Conservation (phyloP, 129 eudicot species). For the Helianthus tuberosus region DNA sequence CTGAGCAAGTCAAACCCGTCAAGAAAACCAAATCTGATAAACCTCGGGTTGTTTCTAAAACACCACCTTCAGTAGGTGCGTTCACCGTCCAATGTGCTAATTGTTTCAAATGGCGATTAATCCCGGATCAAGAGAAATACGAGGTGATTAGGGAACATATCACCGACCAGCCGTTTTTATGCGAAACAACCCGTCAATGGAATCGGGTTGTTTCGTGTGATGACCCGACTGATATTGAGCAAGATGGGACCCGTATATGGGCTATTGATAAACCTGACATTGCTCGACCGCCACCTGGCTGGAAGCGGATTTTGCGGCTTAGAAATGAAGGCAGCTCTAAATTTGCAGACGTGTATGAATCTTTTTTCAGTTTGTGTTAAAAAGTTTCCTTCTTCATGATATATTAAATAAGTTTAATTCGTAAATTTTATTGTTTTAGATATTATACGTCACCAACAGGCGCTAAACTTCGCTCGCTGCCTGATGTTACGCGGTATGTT, state of each 20-base stretch:
- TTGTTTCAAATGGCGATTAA: slow-evolving; percentile 89
- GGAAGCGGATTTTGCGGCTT: slow-evolving; percentile 78
- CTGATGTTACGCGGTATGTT: slow-evolving; percentile 63
- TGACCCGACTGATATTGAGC: slow-evolving; percentile 72
- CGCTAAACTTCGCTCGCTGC: slow-evolving; percentile 77
- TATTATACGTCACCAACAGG: slow-evolving; percentile 82
- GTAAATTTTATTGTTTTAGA: slow-evolving; percentile 43
- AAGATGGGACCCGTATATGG: slow-evolving; percentile 91
- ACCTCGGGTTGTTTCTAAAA: slow-evolving; percentile 20
- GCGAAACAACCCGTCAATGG: slow-evolving; percentile 88
- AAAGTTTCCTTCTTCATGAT: slow-evolving; percentile 18
- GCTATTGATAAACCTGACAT: slow-evolving; percentile 95
- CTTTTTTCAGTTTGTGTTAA: not conserved
- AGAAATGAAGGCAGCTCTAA: slow-evolving; percentile 79
- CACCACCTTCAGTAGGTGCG: slow-evolving; percentile 71
- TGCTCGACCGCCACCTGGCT: slow-evolving; percentile 90
- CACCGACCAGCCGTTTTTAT: slow-evolving; percentile 66
- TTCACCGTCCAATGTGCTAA: slow-evolving; percentile 86
- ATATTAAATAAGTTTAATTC: not conserved
- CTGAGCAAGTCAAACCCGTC: slow-evolving; percentile 25
- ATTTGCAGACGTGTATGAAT: slow-evolving; percentile 89
- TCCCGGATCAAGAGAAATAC: slow-evolving; percentile 78
- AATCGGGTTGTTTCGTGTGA: slow-evolving; percentile 73
- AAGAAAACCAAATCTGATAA: slow-evolving; percentile 28
- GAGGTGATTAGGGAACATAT: slow-evolving; percentile 85